Evolutionary conservation across 2,329 filamentous ascomycete species (phyloP), one percentile per base, ranked within the genome.

Genomic region (Phyllosticta citriasiana): DNA sequence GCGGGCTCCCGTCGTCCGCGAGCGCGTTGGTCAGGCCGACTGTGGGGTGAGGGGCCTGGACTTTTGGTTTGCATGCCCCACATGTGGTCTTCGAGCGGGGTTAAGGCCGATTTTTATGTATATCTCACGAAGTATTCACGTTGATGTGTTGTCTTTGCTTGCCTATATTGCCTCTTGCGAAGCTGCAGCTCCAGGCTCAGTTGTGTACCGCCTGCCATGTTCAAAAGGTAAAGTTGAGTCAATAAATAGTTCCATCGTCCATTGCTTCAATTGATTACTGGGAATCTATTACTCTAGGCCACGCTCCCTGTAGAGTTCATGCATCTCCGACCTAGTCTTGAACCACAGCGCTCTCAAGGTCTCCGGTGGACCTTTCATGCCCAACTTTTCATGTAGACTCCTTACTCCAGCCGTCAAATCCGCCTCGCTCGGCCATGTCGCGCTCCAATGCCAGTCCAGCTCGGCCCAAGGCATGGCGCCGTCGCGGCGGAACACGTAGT

Each of bases 401-500:
- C 64, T 67, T 5, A 77, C 71, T 0, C 71, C 72, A 3, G 64
- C 67, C 27, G 70, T 65, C 0, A 72, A 58, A 65, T 76, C 74
- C n/a, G 63, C 64, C 61, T 68, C 59, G 53, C 65, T 74, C 16
- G 73, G 73, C 66, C 72, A 72, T n/a, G 72, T 74, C 4, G 73
- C 70, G 61, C 70, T 77, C 76, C 76, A 78, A 16, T 66, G 68
- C 59, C 69, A 69, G 57, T 73, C 65, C 55, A 78, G 59, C 59
- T 73, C 70, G 19, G 67, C 65, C 76, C 76, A 78, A 0, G 76
- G 75, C 75, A 78, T 78, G 10, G 72, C 67, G 0, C 76, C 76
- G 9, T 70, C 66, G 6, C 70, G 63, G 9, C 76, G 68, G 63
- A 77, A 76, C 2, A 74, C 77, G 64, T 79, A 78, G 64, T 78